phyloP scores from a whole-genome alignment of 805 yeast genomes.

The Kuraishia hungarica region DNA sequence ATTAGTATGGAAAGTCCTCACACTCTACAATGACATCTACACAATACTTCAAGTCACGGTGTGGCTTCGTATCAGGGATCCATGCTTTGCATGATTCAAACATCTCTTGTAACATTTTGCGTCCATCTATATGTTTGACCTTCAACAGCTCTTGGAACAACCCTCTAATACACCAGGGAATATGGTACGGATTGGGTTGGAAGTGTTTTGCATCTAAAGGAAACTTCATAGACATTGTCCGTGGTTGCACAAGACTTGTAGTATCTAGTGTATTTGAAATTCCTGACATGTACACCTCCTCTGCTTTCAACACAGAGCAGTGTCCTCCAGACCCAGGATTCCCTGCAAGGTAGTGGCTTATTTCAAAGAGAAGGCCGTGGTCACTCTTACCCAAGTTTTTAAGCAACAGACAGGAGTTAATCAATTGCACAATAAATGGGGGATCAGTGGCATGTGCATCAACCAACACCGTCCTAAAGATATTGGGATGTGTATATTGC shows the following conservation, averaged over 20 bases:
- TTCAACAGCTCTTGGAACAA: slow-evolving; percentile 53
- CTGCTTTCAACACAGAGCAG: slow-evolving; percentile 69
- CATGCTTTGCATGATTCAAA: slow-evolving; percentile 64
- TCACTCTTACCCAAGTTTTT: slow-evolving; percentile 21
- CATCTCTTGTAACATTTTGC: slow-evolving; percentile 29
- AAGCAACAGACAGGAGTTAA: slow-evolving; percentile 3
- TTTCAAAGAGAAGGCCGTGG: slow-evolving; percentile 36
- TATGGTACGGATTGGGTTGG: slow-evolving; percentile 70
- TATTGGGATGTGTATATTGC: slow-evolving; percentile 82
- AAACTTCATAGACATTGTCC: slow-evolving; percentile 23
- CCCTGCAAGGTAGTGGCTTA: slow-evolving; percentile 71
- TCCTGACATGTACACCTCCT: slow-evolving; percentile 73
- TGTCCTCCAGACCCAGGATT: slow-evolving; percentile 73
- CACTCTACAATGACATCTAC: slow-evolving; percentile 18
- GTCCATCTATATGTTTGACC: slow-evolving; percentile 41
- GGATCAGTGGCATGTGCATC: slow-evolving; percentile 36
- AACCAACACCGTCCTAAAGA: slow-evolving; percentile 81
- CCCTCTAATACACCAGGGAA: slow-evolving; percentile 93
- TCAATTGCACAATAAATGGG: slow-evolving; percentile 18
- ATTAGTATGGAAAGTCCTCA: slow-evolving; percentile 10
- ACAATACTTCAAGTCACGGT: slow-evolving; percentile 69
- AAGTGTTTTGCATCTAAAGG: slow-evolving; percentile 32
- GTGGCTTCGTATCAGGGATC: slow-evolving; percentile 74
- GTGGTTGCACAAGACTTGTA: slow-evolving; percentile 39
- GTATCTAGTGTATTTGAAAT: slow-evolving; percentile 70